Percentiles rank a stretch among this genome's conserved stretches.
phyloP scores from a whole-genome alignment of 345 rosid genomes.

The Eucalyptus cloeziana region DNA sequence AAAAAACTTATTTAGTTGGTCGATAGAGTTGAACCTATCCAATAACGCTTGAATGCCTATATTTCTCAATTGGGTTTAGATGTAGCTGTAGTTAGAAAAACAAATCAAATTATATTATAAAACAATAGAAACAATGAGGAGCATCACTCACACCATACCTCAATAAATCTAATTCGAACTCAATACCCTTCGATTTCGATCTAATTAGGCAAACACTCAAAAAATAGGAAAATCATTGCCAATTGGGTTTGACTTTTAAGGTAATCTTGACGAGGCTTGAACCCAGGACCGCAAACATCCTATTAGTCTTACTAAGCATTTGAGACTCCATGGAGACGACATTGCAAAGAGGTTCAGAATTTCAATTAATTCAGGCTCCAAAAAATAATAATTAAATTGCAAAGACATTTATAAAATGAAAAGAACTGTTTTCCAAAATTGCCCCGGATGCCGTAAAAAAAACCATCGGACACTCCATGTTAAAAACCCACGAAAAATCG shows the following conservation, averaged over 20 bases:
- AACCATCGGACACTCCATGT: background rate
- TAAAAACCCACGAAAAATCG: background rate
- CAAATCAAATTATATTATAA: background rate
- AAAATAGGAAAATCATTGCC: background rate
- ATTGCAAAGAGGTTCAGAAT: background rate
- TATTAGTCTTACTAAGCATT: background rate
- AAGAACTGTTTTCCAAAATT: background rate
- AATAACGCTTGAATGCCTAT: rapidly evolving
- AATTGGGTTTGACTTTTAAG: rapidly evolving
- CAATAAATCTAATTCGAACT: background rate
- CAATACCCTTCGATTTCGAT: rapidly evolving
- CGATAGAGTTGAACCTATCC: background rate
- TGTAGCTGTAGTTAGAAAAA: background rate
- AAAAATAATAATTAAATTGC: background rate
- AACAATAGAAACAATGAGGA: background rate
- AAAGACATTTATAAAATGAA: background rate
- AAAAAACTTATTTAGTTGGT: background rate
- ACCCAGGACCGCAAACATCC: background rate
- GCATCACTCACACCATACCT: background rate
- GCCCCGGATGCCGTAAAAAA: background rate
- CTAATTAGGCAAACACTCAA: rapidly evolving
- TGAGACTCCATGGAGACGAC: background rate
- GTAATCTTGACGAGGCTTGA: background rate
- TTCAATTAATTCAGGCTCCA: background rate
- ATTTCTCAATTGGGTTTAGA: background rate